phyloP scores from a whole-genome alignment of 441 rosid species.

The Mallotus japonicus region DNA sequence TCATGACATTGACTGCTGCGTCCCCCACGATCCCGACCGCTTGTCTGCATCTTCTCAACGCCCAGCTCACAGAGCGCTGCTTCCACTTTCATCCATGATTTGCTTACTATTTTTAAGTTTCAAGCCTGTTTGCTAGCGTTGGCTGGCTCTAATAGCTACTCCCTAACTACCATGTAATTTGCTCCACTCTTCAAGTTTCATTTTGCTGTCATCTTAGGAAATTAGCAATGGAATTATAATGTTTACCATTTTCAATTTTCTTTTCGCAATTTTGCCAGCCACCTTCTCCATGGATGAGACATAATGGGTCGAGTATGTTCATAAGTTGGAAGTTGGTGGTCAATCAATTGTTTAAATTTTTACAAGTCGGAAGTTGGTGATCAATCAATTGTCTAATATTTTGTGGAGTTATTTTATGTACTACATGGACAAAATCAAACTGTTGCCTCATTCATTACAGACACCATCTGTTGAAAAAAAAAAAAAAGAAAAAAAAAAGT shows the following conservation, averaged over 20 bases:
- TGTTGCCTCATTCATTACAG: background rate
- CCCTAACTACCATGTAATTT: slow-evolving; percentile 4
- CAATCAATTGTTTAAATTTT: no score
- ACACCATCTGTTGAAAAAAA: no score
- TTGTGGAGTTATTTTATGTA: background rate
- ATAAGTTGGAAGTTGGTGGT: no score
- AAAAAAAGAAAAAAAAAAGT: no score
- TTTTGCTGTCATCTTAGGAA: background rate
- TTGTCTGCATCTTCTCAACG: background rate
- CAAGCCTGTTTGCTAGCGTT: background rate
- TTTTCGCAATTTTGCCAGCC: no score
- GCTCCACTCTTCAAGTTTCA: background rate
- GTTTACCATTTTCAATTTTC: no score
- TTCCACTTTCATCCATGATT: background rate
- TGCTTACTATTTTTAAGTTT: background rate
- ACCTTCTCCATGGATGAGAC: no score
- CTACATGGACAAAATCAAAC: background rate
- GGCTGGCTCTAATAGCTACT: background rate
- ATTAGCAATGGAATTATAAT: no score
- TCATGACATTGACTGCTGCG: background rate
- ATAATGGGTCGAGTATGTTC: no score
- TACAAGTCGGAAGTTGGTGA: no score
- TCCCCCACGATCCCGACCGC: background rate
- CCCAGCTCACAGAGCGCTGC: background rate
- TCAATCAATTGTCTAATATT: no score